Evolutionary conservation across 1,284 basidiomycete genomes (phyloP).

Genomic region (Leccinum griseonigrum): DNA sequence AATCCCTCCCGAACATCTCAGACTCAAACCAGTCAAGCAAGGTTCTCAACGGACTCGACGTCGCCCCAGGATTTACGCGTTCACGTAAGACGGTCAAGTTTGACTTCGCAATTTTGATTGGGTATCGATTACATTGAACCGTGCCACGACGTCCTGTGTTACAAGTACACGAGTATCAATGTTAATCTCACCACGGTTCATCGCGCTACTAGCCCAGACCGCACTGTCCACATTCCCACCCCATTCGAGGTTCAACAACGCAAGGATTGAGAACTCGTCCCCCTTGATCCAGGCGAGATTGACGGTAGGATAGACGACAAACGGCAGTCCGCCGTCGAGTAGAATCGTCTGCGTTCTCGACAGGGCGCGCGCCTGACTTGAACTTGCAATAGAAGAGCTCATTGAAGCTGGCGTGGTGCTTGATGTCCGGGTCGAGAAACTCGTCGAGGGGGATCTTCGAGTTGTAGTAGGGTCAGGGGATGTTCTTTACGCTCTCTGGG

Average conservation of each 20-base stretch:
- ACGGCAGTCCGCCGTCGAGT: slow-evolving; percentile 74
- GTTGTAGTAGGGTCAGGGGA: slow-evolving; percentile 67
- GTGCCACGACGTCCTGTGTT: too few species aligned
- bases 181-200: too few species aligned
- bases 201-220: too few species aligned
- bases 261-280: slow-evolving; percentile 57
- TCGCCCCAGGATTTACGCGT: too few species aligned
- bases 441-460: slow-evolving; percentile 52
- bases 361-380: slow-evolving; percentile 61
- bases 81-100: too few species aligned
- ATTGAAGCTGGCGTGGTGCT: slow-evolving; percentile 72
- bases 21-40: not conserved
- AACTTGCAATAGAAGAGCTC: slow-evolving; percentile 77
- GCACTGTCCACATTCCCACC: too few species aligned
- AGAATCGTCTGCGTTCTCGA: slow-evolving; percentile 62
- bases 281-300: slow-evolving; percentile 80
- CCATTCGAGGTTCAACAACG: slow-evolving; percentile 44
- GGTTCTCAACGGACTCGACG: not conserved
- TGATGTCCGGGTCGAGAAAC: slow-evolving; percentile 62
- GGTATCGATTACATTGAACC: too few species aligned
- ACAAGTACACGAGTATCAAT: too few species aligned
- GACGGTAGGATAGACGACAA: slow-evolving; percentile 67
- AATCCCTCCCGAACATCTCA: not conserved
- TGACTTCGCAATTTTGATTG: too few species aligned
- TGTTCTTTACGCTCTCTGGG: slow-evolving; percentile 54